Base-by-base conservation (phyloP, 192 early-diverging fungal genomes). In the Phlyctochytrium arcticum region DNA sequence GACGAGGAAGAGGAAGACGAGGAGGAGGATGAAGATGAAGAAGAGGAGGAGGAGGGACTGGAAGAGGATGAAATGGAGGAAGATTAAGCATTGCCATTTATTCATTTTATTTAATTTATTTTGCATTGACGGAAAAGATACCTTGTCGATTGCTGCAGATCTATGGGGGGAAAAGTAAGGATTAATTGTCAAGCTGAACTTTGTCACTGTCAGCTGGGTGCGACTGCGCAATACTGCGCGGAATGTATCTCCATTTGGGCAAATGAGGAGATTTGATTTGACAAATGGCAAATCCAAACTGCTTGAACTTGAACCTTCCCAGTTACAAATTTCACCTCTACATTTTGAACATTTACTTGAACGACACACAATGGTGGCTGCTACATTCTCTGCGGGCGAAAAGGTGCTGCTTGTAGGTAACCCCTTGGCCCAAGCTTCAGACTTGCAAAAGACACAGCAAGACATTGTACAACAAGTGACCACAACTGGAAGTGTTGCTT, bases 401-500 rank as follows among this genome's bases (percentile, higher is more conserved):
- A 62, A 48, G 21, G 72, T 79, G 26, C 68, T 82, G 2, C 58
- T 82, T 23, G 48, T 82, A n/a, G 80, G 80, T 30, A 82, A 78
- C 68, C 72, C 80, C 17, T 39, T 62, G 34, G 75, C 72, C 27
- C 61, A 63, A 15, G 60, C 72, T 3, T 35, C 30, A 9, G 67
- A 70, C 30, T 31, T 82, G 6, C 54, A 68, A 33, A 6, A 31
- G 0, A 57, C 66, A 8, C 70, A 71, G 37, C 46, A 60, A 17
- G 33, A 35, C 6, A 37, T 82, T 3, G 23, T 46, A 7, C 23
- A 32, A 3, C 44, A 62, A 10, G 87, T 87, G 32, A 78, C 72
- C 32, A 32, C 65, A 19, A 69, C 70, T 15, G 90, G 86, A 5
- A 74, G 61, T 17, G 86, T 93, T 8, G 77, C 81, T 33, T 95